A percentile compares a stretch with the other conserved stretches of the same genome.
Conservation (phyloP, 768 basidiomycete species). For the Macrocybe gigantea region DNA sequence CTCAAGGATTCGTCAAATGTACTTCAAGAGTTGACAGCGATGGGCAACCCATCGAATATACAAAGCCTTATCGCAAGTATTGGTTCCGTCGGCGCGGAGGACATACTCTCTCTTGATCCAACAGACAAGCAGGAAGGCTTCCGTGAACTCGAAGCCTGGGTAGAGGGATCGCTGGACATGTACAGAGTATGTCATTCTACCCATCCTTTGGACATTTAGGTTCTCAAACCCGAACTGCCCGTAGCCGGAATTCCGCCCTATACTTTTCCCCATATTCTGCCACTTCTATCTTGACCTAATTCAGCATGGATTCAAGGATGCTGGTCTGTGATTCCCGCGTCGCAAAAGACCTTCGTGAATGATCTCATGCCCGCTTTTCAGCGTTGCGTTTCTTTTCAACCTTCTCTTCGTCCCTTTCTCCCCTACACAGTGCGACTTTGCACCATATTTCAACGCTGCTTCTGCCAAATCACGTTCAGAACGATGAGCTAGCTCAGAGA, state of each 20-base stretch:
- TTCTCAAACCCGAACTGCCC: neutral
- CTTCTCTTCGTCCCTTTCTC: slow-evolving; percentile 62
- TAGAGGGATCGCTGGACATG: slow-evolving; percentile 88
- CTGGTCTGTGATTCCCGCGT: slow-evolving; percentile 49
- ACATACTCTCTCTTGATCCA: slow-evolving; percentile 75
- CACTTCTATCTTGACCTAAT: slow-evolving; percentile 97
- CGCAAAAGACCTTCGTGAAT: slow-evolving; percentile 3
- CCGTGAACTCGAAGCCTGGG: slow-evolving; percentile 82
- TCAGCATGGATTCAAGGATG: slow-evolving; percentile 83
- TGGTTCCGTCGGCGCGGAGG: slow-evolving; percentile 76
- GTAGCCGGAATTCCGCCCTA: slow-evolving; percentile 89
- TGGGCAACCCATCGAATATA: slow-evolving; percentile 67
- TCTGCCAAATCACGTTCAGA: slow-evolving; percentile 78
- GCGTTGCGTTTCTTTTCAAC: slow-evolving; percentile 70
- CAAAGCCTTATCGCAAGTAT: slow-evolving; percentile 75
- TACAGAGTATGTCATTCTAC: slow-evolving; percentile 55
- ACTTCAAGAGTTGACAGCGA: slow-evolving; percentile 59
- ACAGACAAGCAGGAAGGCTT: slow-evolving; percentile 85
- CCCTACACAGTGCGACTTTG: slow-evolving; percentile 62
- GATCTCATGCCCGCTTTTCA: slow-evolving; percentile 22
- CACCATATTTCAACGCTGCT: slow-evolving; percentile 77
- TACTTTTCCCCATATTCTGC: slow-evolving; percentile 93
- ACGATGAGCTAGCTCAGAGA: slow-evolving; percentile 75
- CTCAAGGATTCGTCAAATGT: slow-evolving; percentile 63
- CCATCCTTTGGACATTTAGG: slow-evolving; percentile 2